A percentile compares a stretch with the other conserved stretches of the same genome.
phyloP scores from a whole-genome alignment of 1,139 yeast species.

The Ogataea hybrid region DNA sequence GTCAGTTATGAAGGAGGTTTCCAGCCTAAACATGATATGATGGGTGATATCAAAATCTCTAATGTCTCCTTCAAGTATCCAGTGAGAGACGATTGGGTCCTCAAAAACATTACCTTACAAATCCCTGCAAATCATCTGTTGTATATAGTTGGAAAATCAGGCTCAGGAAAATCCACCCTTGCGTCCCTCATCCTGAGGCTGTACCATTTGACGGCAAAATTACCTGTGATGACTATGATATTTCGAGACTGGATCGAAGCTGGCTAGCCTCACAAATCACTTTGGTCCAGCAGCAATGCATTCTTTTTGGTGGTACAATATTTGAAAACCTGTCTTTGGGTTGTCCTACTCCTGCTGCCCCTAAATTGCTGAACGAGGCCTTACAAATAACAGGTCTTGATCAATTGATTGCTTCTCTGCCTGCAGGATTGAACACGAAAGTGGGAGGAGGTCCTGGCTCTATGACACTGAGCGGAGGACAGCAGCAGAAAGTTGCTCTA shows the following conservation, averaged over 20 bases:
- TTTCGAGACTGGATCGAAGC: constrained; percentile 40
- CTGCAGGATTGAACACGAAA: constrained; percentile 53
- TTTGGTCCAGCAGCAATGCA: constrained; percentile 68
- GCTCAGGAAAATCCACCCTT: constrained; percentile 89
- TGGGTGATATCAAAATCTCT: constrained; percentile 48
- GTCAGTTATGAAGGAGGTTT: constrained; percentile 11
- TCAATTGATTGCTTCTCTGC: constrained; percentile 44
- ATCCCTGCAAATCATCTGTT: constrained; percentile 49
- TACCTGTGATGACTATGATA: constrained; percentile 50
- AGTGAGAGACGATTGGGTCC: constrained; percentile 43
- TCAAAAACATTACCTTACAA: constrained; percentile 44
- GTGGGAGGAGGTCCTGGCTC: constrained; percentile 36
- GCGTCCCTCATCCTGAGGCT: constrained; percentile 60
- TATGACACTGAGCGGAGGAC: constrained; percentile 81
- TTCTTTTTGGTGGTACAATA: constrained; percentile 62
- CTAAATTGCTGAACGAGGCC: constrained; percentile 37
- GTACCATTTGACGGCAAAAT: constrained; percentile 52
- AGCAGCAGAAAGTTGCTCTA: constrained; percentile 74
- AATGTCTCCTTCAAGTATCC: constrained; percentile 64
- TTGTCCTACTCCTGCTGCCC: constrained; percentile 5
- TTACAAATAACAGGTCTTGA: constrained; percentile 50
- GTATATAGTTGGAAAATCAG: constrained; percentile 80
- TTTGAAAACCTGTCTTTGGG: constrained; percentile 51
- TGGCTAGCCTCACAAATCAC: constrained; percentile 68
- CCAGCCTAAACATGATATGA: constrained; percentile 18